Evolutionary conservation across 2,329 filamentous ascomycete genomes (phyloP), one percentile per base, ranked within the genome.

Genomic region (Cladosporium sphaerospermum): DNA sequence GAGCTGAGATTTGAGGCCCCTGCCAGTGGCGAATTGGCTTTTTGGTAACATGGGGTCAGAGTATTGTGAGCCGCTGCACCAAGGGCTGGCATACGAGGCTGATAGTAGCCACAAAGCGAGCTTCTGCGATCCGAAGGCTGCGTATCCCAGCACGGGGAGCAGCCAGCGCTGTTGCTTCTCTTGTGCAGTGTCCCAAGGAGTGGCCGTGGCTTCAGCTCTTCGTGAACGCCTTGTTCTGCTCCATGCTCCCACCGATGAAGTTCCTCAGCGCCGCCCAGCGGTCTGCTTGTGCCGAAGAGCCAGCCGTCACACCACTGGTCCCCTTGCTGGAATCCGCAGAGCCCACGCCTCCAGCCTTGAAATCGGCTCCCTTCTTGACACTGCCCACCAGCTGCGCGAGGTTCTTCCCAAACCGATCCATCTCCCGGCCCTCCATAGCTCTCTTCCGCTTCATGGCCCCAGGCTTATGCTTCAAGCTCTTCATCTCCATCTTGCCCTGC

Each of bases 231-330:
- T 86, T 82, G 62, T 92, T 92, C 70, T 89, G 86, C 72, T 96
- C 89, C 84, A 96, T 89, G 1, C 89, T 96, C 40, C 84, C 79
- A 1, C 88, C 85, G 48, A 96, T 95, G 66, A 92, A 95, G 9
- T 78, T 83, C 62, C 91, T 82, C 69, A 97, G 68, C 13, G 89
- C 89, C 31, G 86, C 86, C 86, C 89, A 96, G 52, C 87, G 76
- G 62, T 77, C 82, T 9, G 79, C 48, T 55, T 63, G 73, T 13
- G 78, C 82, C 1, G 71, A 60, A 28, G 60, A 9, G 72, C 51
- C 23, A 36, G 31, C 14, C 1, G 51, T n/a, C 34, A 48, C 32
- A 45, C 52, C 41, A 28, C 39, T 42, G 44, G 56, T 23, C 44
- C 44, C 54, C 43, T n/a, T 19, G 16, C 19, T 37, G 13, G 9